A percentile compares a stretch with the other conserved stretches of the same genome.
These are phyloP conservation scores for Erysiphe pulchra DNA, from an alignment of 2,329 filamentous ascomycete genomes.

Conservation along the genomic window DNA sequence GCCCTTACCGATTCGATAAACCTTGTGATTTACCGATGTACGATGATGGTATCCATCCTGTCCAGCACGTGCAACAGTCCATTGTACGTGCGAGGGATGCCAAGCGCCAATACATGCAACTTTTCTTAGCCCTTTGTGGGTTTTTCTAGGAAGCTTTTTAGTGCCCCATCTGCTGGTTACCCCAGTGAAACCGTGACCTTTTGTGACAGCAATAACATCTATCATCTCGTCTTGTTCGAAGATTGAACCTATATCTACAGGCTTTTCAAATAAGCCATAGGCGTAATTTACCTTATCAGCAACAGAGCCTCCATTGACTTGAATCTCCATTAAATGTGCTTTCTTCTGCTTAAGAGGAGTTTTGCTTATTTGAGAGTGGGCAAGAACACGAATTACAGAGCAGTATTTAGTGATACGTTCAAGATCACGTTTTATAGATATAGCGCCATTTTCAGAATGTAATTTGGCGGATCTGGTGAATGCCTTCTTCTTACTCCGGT, in stretches of 20 bases:
- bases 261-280: conserved; percentile 96
- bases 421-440: conserved; percentile 84
- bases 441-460: conserved; percentile 80
- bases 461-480: conserved; percentile 99
- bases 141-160: conserved; percentile 99
- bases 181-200: conserved; percentile 96
- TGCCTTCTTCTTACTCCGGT: conserved; percentile 99
- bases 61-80: conserved; percentile 99
- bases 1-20: conserved; percentile 95
- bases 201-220: conserved; percentile 96
- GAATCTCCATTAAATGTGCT: conserved; percentile 99
- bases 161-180: conserved; percentile 97
- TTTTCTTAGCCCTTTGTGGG: conserved; percentile 99
- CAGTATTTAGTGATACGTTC: conserved; percentile 99
- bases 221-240: conserved; percentile 99
- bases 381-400: conserved; percentile 95
- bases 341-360: conserved; percentile 99
- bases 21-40: conserved; percentile 99
- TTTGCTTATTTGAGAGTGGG: conserved; percentile 98
- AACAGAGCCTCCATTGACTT: conserved; percentile 92
- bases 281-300: conserved; percentile 95
- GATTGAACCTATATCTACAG: conserved; percentile 71
- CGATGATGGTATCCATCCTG: conserved; percentile 99
- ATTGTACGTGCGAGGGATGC: conserved; percentile 99
- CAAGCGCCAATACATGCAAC: conserved; percentile 99